Conservation (phyloP, 73 alveolate genomes). For the Durusdinium trenchii region DNA sequence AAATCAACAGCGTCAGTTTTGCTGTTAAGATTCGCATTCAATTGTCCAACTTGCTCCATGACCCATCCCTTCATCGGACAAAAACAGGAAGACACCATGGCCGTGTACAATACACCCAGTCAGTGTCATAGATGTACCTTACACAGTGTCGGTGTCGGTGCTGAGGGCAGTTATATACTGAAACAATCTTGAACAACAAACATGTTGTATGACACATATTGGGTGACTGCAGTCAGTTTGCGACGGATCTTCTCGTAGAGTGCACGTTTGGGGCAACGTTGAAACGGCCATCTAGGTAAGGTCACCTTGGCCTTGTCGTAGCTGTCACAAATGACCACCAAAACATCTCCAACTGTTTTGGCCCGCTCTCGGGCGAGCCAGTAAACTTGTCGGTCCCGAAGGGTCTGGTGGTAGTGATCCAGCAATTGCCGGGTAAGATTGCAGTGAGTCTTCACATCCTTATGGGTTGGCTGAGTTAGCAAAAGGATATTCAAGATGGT, state of each 20-base stretch:
- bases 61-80: not conserved
- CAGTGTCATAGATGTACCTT: not conserved
- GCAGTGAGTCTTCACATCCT: not conserved
- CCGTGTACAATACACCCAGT: conserved; percentile 24
- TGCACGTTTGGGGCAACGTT: not conserved
- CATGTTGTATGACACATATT: not conserved
- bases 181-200: not conserved
- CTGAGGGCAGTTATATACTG: no score
- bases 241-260: not conserved
- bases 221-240: not conserved
- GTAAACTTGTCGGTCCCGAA: not conserved
- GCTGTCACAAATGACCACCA: not conserved
- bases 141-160: no score
- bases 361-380: conserved; percentile 33
- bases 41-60: conserved; percentile 12
- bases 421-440: not conserved
- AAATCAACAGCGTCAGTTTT: no score
- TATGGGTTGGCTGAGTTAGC: no score
- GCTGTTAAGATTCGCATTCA: not conserved
- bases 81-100: not conserved
- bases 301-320: conserved; percentile 31
- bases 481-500: no score
- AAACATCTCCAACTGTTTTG: not conserved
- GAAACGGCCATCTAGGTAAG: not conserved
- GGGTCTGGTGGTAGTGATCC: not conserved